Evolutionary conservation across 73 alveolate species (phyloP).

Genomic region (Effrenium voratum): DNA sequence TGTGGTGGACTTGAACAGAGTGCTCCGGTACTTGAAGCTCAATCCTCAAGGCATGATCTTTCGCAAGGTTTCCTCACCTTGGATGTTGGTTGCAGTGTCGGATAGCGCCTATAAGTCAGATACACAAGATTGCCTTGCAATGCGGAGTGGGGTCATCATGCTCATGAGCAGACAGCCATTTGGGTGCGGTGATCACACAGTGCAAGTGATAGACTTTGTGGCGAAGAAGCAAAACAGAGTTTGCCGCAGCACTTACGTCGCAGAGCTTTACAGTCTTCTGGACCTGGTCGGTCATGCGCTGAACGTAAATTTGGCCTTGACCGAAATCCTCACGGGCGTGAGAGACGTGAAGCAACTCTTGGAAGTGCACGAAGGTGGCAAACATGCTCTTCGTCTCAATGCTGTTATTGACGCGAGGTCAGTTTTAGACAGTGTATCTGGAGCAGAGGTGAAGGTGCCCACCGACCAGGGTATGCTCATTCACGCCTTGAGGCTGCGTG

Average conservation of each 20-base stretch:
- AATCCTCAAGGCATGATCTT: neutral
- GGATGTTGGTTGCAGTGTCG: neutral
- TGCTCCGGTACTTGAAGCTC: neutral
- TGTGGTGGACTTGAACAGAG: neutral
- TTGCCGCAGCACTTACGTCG: neutral
- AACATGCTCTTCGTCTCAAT: neutral
- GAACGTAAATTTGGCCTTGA: neutral
- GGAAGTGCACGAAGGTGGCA: neutral
- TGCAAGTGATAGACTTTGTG: slow-evolving; percentile 6
- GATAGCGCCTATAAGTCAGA: slow-evolving; percentile 20
- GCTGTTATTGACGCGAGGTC: neutral
- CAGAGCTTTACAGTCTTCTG: slow-evolving; percentile 10
- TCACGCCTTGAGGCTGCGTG: neutral
- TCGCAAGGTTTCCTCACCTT: neutral
- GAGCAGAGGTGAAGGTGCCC: neutral
- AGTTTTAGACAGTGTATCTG: neutral
- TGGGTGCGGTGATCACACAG: neutral
- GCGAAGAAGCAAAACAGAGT: slow-evolving; percentile 37
- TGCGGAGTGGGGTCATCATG: neutral
- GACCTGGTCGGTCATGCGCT: neutral
- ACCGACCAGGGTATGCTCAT: neutral
- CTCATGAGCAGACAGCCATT: neutral
- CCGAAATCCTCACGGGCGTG: neutral
- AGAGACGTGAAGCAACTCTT: neutral
- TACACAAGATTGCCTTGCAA: slow-evolving; percentile 16